Percentiles rank a stretch among this genome's conserved stretches.
These are phyloP conservation scores for Metarhizium robertsii DNA, from an alignment of 2,329 filamentous ascomycete genomes.

Conservation along the genomic window DNA sequence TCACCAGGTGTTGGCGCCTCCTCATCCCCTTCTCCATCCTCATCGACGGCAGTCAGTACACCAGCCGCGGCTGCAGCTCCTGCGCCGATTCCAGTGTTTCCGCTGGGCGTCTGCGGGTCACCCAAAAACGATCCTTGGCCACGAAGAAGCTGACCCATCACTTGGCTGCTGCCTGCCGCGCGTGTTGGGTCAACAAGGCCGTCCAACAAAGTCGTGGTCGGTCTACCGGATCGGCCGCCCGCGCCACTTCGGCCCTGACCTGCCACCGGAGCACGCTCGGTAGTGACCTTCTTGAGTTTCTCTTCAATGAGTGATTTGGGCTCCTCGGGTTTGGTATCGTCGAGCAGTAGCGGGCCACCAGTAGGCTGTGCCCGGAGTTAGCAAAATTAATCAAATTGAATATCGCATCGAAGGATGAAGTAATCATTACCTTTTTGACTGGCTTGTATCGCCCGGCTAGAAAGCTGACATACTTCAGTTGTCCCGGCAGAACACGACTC, in stretches of 20 bases:
- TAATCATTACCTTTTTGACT: constrained; percentile 63
- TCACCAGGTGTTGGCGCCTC: constrained; percentile 62
- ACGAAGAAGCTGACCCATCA: constrained; percentile 35
- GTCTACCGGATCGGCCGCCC: constrained; percentile 20
- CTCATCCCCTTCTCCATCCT: constrained; percentile 65
- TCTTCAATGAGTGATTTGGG: constrained; percentile 77
- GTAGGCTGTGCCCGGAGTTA: constrained; percentile 55
- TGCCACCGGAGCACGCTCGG: constrained; percentile 52
- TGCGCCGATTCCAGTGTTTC: constrained; percentile 23
- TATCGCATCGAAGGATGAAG: background rate
- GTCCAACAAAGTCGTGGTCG: constrained; percentile 27
- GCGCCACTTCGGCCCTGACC: constrained; percentile 21
- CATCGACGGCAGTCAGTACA: constrained; percentile 79
- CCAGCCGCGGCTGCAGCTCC: constrained; percentile 66
- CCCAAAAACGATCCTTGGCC: constrained; percentile 23
- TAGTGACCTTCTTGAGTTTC: constrained; percentile 75
- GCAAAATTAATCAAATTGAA: constrained; percentile 3
- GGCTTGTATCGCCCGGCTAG: constrained; percentile 84
- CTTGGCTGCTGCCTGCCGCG: constrained; percentile 19
- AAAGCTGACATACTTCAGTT: constrained; percentile 95
- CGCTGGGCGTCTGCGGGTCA: constrained; percentile 24
- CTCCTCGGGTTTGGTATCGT: constrained; percentile 73
- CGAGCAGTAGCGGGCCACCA: constrained; percentile 83
- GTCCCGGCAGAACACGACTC: constrained; percentile 82
- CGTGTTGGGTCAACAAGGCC: constrained; percentile 24